Base-by-base conservation (phyloP, 2,329 filamentous ascomycete species). In the Hymenoscyphus scutula region DNA sequence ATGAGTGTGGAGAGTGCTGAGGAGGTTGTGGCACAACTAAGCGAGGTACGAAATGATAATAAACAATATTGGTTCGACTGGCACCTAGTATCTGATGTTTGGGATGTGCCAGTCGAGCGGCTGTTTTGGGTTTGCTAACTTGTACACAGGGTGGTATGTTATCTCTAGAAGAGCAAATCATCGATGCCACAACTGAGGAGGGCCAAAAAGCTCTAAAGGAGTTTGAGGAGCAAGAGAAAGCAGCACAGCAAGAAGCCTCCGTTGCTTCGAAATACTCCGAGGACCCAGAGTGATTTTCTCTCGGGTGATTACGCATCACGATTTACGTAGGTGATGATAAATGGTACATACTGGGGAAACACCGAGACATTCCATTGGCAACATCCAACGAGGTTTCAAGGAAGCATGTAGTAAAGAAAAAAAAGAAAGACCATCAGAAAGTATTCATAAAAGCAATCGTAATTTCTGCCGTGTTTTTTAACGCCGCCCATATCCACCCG, bases 101-200 rank as follows among this genome's bases (percentile, higher is more conserved):
- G 32, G 32, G 32, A 34, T 11, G 32, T 34, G 32, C 32, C 32
- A 34, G 32, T 3, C 32, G 15, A 34, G 15, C 32, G 32, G 32
- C 32, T 34, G 15, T 34, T 34, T 32, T 34, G 29, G 27, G 29
- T 27, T 51, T 53, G 30, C 60, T 65, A 57, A 62, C 34, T 13
- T 54, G 53, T 30, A 32, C 37, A 59, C 66, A 88, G 78, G 92
- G 92, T 17, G 91, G 91, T 41, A 94, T 97, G 81, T 77, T 99
- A 68, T 97, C 91, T 74, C 76, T 99, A 58, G 92, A 98, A 75
- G 88, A 97, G 73, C 88, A 96, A 57, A 92, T 99, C 58, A 96
- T 99, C 69, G 95, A 99, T 77, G 91, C 92, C 1, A 99, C 92
- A 54, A 96, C 94, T 2, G 89, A 92, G 73, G 88, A 95, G 74